Base-by-base conservation (phyloP, 768 basidiomycete species). In the Tricholoma saponaceum region DNA sequence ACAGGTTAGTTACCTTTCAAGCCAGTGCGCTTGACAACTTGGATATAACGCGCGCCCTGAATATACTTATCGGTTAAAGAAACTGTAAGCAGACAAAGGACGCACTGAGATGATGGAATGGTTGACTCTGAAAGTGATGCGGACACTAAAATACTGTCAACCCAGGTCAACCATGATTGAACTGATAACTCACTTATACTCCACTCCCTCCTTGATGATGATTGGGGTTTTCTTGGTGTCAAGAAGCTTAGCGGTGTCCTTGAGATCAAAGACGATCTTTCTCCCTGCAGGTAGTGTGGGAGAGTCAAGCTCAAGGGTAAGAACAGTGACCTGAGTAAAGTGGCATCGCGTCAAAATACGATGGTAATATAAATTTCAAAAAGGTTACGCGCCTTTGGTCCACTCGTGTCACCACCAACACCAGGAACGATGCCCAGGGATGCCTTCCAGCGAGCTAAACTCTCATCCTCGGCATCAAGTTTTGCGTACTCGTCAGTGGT, bases 391-490 rank as follows among this genome's bases (percentile, higher is more conserved):
- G 89, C 92, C 83, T 91, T 92, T 52, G 90, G 89, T 13, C 83
- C 84, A 62, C 59, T 72, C 13, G 76, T 69, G 56, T 75, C 66
- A 18, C 68, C 74, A 13, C 51, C 26, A 4, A 69, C 76, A 26
- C 82, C 85, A 32, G 84, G 79, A 52, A 82, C 80, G 59, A 98
- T 85, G 54, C 96, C 96, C 25, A 98, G 80, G 54, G 88, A 93
- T 37, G 92, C 92, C 71, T 98, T 98, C 96, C 96, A 98, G 61
- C 93, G 86, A 30, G 89, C 86, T 65, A 98, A 81, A 70, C 91
- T 93, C 74, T 97, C 95, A 70, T 98, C 95, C 60, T 90, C 80
- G 28, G 89, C 86, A 74, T 97, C 95, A 44, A 96, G 83, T 37
- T 86, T 74, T 23, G 91, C 89, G 46, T 92, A 91, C 70, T 95